phyloP scores from a whole-genome alignment of 495 filamentous ascomycete species.

The Talaromyces ruber region DNA sequence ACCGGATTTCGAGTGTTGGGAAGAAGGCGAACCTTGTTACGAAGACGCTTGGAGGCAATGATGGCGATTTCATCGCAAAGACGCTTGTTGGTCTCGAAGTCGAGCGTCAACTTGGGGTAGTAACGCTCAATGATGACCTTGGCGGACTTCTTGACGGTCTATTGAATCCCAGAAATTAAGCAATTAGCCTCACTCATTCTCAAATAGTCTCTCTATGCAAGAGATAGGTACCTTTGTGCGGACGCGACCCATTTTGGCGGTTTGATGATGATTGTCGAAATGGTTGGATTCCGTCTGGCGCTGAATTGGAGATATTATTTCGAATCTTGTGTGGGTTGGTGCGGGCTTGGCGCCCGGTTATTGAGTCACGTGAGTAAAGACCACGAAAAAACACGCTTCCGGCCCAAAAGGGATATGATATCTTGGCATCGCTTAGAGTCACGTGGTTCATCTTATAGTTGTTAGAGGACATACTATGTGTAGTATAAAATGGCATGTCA shows the following conservation, averaged over 20 bases:
- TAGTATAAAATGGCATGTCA: neutral
- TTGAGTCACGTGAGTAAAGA: neutral
- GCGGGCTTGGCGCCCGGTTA: constrained; percentile 1
- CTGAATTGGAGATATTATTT: neutral
- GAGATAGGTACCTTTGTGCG: constrained; percentile 65
- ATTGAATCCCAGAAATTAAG: neutral
- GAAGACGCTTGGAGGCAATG: constrained; percentile 93
- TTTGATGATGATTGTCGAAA: constrained; percentile 17
- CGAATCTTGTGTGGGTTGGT: constrained; percentile 1
- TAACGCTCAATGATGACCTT: constrained; percentile 99
- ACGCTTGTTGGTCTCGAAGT: constrained; percentile 99
- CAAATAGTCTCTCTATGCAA: constrained; percentile 12
- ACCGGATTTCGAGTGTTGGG: neutral
- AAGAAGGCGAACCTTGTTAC: constrained; percentile 79
- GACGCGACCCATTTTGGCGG: constrained; percentile 92
- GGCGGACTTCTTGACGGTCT: constrained; percentile 99
- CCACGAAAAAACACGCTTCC: neutral
- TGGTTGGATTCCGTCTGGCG: neutral
- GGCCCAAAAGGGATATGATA: neutral
- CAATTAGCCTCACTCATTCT: neutral
- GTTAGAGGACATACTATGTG: neutral
- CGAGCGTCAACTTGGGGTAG: constrained; percentile 96
- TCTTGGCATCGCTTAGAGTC: neutral
- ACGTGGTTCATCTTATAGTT: neutral
- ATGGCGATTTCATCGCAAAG: constrained; percentile 99